These are phyloP conservation scores for Penicillium sp. DNA, from an alignment of 2,329 filamentous ascomycete genomes.

Conservation along the genomic window DNA sequence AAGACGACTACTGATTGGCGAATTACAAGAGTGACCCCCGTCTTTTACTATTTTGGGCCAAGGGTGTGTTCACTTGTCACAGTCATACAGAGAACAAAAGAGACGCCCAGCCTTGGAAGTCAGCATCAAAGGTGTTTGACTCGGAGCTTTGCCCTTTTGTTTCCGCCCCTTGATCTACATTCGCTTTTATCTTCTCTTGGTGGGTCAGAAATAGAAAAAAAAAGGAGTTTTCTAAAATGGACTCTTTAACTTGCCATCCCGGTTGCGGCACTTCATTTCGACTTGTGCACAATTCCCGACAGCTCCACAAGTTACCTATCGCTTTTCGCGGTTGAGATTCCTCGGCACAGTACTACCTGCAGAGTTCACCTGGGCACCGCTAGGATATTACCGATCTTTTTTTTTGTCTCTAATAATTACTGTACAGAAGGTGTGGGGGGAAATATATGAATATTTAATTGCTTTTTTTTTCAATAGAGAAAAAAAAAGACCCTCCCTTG, in stretches of 20 bases:
- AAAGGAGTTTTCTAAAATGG: slow-evolving; percentile 1
- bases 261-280: slow-evolving; percentile 10
- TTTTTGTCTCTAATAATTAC: neutral
- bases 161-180: slow-evolving; percentile 17
- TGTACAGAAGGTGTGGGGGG: neutral
- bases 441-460: neutral
- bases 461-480: neutral
- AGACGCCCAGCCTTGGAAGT: neutral
- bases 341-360: slow-evolving; percentile 18
- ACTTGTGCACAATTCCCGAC: slow-evolving; percentile 8
- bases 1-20: slow-evolving; percentile 6
- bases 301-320: slow-evolving; percentile 18
- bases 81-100: slow-evolving; percentile 14
- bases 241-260: slow-evolving; percentile 5
- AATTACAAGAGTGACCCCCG: neutral
- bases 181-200: slow-evolving; percentile 14
- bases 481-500: neutral
- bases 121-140: slow-evolving; percentile 7
- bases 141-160: slow-evolving; percentile 13
- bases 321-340: slow-evolving; percentile 8
- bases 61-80: slow-evolving; percentile 13
- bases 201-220: slow-evolving; percentile 11
- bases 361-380: slow-evolving; percentile 10
- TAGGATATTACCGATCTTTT: neutral
- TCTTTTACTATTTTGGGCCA: slow-evolving; percentile 3